phyloP scores from a whole-genome alignment of 2,329 filamentous ascomycete species.

The Colletotrichum cordylinicola region DNA sequence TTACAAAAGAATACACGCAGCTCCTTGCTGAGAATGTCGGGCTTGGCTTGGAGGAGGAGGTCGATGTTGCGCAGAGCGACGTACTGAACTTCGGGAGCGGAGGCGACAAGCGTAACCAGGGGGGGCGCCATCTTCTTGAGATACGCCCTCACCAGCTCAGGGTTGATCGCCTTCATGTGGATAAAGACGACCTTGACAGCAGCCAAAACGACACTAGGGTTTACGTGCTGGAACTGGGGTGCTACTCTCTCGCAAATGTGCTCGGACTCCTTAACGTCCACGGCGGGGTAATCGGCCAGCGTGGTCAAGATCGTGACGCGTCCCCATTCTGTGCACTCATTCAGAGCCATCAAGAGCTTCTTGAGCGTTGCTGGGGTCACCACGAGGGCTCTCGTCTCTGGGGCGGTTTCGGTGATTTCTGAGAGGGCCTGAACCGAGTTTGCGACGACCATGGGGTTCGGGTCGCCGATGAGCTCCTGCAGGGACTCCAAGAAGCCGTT shows the following conservation, averaged over 20 bases:
- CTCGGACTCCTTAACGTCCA: conserved; percentile 94
- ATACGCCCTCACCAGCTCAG: conserved; percentile 82
- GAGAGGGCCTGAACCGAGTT: conserved; percentile 94
- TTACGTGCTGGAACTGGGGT: conserved; percentile 98
- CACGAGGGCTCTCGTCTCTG: conserved; percentile 85
- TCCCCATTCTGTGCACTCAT: conserved; percentile 99
- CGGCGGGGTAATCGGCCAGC: conserved; percentile 83
- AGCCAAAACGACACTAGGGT: conserved; percentile 95
- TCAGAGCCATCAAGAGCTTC: conserved; percentile 94
- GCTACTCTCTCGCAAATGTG: conserved; percentile 97
- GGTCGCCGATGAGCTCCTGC: conserved; percentile 95
- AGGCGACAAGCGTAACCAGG: conserved; percentile 91
- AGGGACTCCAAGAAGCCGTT: conserved; percentile 94
- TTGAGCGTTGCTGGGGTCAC: conserved; percentile 86
- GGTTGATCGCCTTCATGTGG: conserved; percentile 86
- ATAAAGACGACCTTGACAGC: conserved; percentile 97
- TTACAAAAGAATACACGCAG: conserved; percentile 99
- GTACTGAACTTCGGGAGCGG: conserved; percentile 96
- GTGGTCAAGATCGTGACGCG: conserved; percentile 91
- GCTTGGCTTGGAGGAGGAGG: conserved; percentile 91
- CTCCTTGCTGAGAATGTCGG: conserved; percentile 96
- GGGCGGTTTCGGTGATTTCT: conserved; percentile 89
- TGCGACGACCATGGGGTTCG: conserved; percentile 98
- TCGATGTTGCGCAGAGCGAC: conserved; percentile 97
- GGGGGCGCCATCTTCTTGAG: conserved; percentile 99